A percentile compares a stretch with the other conserved stretches of the same genome.
phyloP scores from a whole-genome alignment of 148 eudicot genomes.

The Vaccinium macrocarpon region DNA sequence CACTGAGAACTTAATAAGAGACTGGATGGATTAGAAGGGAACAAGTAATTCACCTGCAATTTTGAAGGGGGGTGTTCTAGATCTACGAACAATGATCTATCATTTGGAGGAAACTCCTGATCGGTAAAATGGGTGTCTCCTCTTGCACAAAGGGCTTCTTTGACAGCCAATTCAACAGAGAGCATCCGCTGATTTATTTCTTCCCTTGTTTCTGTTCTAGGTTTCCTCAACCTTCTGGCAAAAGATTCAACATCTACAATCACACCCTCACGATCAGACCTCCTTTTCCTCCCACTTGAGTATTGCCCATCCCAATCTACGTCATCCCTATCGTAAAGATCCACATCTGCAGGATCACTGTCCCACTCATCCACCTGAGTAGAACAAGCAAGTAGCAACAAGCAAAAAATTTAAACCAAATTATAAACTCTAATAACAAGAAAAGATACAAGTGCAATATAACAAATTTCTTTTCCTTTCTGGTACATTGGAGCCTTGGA shows the following conservation, averaged over 20 bases:
- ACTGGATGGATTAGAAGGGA: constrained; percentile 7
- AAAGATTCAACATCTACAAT: constrained; percentile 87
- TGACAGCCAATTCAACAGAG: constrained; percentile 95
- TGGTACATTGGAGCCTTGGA: not conserved
- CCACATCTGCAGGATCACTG: constrained; percentile 98
- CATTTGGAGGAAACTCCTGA: constrained; percentile 92
- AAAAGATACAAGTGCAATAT: not conserved
- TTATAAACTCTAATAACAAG: not conserved
- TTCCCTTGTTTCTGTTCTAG: constrained; percentile 79
- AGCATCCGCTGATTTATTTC: constrained; percentile 93
- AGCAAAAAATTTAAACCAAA: not conserved
- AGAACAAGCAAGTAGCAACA: constrained; percentile 15
- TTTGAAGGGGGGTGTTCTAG: constrained; percentile 73
- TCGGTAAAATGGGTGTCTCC: constrained; percentile 91
- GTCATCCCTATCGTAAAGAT: constrained; percentile 97
- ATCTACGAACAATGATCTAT: constrained; percentile 79
- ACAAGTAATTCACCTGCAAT: constrained; percentile 52
- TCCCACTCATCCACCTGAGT: constrained; percentile 95
- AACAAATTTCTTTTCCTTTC: not conserved
- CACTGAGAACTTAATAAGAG: not conserved
- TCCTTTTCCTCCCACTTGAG: constrained; percentile 95
- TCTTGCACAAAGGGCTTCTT: constrained; percentile 85
- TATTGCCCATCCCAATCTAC: constrained; percentile 99
- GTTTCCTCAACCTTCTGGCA: constrained; percentile 75
- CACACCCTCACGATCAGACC: constrained; percentile 73